A percentile compares a stretch with the other conserved stretches of the same genome.
Conservation (phyloP, 768 basidiomycete species). For the Trametes maxima region DNA sequence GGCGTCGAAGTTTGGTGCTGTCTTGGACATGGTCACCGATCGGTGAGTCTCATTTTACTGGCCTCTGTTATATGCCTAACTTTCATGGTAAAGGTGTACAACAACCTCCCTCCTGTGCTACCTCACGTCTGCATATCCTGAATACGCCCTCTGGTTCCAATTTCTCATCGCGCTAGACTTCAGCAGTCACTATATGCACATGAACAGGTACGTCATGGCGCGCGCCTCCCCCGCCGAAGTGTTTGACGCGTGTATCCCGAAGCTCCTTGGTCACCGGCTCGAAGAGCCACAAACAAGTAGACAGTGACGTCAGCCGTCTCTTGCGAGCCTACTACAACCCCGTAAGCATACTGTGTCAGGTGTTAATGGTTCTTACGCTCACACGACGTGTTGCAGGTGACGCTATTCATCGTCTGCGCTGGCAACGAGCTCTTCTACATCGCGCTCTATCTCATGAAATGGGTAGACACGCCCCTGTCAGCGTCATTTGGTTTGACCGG, state of each 20-base stretch:
- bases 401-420: conserved; percentile 90
- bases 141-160: conserved; percentile 85
- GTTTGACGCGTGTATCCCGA: conserved; percentile 15
- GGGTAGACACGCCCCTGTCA: conserved; percentile 72
- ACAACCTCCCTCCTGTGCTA: conserved; percentile 95
- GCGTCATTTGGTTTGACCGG: conserved; percentile 36
- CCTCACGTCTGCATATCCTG: conserved; percentile 86
- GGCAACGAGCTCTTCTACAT: conserved; percentile 97
- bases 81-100: conserved; percentile 70
- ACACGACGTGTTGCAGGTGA: conserved; percentile 50
- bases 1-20: conserved; percentile 95
- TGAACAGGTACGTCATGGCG: conserved; percentile 80
- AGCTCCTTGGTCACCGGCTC: conserved; percentile 97
- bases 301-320: conserved; percentile 89
- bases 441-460: conserved; percentile 90
- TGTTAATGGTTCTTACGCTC: background rate
- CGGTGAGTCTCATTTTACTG: conserved; percentile 54
- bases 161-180: conserved; percentile 97
- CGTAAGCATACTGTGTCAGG: conserved; percentile 48
- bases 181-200: conserved; percentile 98
- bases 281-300: conserved; percentile 89
- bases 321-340: conserved; percentile 93
- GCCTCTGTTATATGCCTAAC: background rate
- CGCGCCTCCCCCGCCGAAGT: background rate
- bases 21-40: conserved; percentile 99